phyloP scores from a whole-genome alignment of 2,329 filamentous ascomycete genomes.

The Monilinia fructigena region DNA sequence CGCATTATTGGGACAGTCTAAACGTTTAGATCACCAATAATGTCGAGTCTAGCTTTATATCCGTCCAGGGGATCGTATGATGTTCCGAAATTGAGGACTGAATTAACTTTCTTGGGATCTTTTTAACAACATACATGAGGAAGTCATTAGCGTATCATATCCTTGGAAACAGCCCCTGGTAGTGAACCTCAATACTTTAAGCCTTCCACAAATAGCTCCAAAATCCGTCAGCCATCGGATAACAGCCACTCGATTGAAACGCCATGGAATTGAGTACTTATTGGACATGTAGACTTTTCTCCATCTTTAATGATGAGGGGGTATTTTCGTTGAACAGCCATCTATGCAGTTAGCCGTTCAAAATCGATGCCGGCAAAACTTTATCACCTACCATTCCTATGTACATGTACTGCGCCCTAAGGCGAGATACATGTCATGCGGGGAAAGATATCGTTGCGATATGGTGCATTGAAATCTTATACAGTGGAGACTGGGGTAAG shows the following conservation, averaged over 20 bases:
- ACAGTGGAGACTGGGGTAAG: slow-evolving; percentile 5
- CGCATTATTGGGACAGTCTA: background rate
- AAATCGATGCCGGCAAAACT: background rate
- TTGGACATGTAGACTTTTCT: background rate
- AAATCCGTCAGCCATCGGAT: background rate
- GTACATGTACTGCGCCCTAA: background rate
- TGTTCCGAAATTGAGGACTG: background rate
- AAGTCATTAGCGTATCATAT: background rate
- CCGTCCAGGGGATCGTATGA: no score
- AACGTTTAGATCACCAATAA: background rate
- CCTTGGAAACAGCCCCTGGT: background rate
- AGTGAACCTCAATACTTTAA: background rate
- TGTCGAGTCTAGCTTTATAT: background rate
- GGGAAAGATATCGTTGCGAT: background rate
- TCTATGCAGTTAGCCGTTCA: slow-evolving; percentile 2
- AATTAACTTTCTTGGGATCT: background rate
- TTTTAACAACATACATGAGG: background rate
- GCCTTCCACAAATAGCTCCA: background rate
- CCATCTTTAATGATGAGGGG: background rate
- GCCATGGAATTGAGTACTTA: background rate
- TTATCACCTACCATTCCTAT: background rate
- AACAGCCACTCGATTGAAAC: background rate
- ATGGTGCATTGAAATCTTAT: background rate
- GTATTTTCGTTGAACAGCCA: background rate
- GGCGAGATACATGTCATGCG: background rate